Percentiles rank a stretch among this genome's conserved stretches.
These are phyloP conservation scores for Ramichloridium luteum DNA, from an alignment of 2,329 filamentous ascomycete species.

Conservation along the genomic window DNA sequence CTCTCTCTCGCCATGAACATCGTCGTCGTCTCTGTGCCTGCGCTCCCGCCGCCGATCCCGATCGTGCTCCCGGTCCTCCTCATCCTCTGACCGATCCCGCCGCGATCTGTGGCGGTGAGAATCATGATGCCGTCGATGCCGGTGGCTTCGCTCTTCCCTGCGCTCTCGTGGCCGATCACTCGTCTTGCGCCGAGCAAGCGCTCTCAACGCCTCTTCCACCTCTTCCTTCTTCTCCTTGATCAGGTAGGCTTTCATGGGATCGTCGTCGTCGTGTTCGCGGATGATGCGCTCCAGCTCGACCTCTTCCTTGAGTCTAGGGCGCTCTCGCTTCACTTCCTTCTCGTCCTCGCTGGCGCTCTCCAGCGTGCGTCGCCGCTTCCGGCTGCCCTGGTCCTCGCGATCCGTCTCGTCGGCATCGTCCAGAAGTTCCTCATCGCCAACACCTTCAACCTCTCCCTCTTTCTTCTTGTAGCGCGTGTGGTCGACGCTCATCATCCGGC, in stretches of 20 bases:
- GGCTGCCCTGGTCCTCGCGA: slow-evolving; percentile 23
- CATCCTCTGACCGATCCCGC: slow-evolving; percentile 10
- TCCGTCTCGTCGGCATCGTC: slow-evolving; percentile 40
- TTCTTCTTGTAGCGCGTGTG: slow-evolving; percentile 83
- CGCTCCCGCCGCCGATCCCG: neutral
- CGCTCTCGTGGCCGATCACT: slow-evolving; percentile 31
- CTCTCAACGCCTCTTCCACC: slow-evolving; percentile 56
- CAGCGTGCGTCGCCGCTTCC: slow-evolving; percentile 30
- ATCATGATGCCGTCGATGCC: slow-evolving; percentile 30
- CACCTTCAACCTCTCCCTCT: slow-evolving; percentile 47
- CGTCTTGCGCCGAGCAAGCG: slow-evolving; percentile 38
- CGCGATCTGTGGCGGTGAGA: slow-evolving; percentile 25
- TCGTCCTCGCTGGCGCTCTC: slow-evolving; percentile 32
- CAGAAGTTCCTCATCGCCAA: slow-evolving; percentile 36
- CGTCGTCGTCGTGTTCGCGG: slow-evolving; percentile 69
- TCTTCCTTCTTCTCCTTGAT: slow-evolving; percentile 87
- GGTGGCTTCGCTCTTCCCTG: too few relatives aligned
- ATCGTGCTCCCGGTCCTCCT: neutral
- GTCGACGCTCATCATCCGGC: slow-evolving; percentile 73
- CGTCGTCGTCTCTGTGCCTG: neutral
- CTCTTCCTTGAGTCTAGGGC: slow-evolving; percentile 69
- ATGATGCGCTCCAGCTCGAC: slow-evolving; percentile 63
- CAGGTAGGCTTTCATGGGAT: slow-evolving; percentile 90
- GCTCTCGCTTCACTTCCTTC: too few relatives aligned
- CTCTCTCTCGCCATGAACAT: neutral